phyloP scores from a whole-genome alignment of 2,329 filamentous ascomycete species.

The Phialophora verrucosa region DNA sequence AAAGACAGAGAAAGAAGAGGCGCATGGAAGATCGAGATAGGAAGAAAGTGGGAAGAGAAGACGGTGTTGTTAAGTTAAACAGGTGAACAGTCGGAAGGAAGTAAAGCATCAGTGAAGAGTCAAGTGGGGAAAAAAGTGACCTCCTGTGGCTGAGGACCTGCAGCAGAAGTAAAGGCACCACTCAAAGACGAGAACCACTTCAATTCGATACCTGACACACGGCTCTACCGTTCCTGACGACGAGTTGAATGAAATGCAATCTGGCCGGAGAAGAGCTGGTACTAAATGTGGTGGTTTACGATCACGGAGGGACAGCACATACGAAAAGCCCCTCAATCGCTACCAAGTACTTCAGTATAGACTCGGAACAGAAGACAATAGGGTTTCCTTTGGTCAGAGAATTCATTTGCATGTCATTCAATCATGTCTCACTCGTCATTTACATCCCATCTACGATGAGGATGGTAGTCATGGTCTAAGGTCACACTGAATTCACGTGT shows the following conservation, averaged over 20 bases:
- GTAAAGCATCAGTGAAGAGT: not conserved
- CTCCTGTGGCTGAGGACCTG: not conserved
- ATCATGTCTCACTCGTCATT: not conserved
- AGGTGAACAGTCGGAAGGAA: not conserved
- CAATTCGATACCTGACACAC: not conserved
- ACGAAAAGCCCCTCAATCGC: not conserved
- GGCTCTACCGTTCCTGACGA: not conserved
- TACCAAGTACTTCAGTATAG: not conserved
- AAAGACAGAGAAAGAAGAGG: not conserved
- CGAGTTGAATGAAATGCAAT: not conserved
- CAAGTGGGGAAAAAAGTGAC: not conserved
- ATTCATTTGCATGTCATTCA: not conserved
- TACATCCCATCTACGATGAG: not conserved
- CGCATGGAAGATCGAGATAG: not conserved
- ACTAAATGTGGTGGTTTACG: not conserved
- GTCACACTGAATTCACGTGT: conserved; percentile 58
- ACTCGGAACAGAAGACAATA: not conserved
- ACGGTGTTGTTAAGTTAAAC: not conserved
- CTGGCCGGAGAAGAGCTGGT: not conserved
- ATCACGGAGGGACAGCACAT: not conserved
- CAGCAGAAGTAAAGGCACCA: not conserved
- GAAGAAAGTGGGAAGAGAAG: not conserved
- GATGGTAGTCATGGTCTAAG: too few relatives aligned
- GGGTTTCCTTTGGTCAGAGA: not conserved
- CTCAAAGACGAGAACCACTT: not conserved